These are phyloP conservation scores for Dioscorea zingiberensis DNA, from an alignment of 106 monocot genomes.

Conservation along the genomic window DNA sequence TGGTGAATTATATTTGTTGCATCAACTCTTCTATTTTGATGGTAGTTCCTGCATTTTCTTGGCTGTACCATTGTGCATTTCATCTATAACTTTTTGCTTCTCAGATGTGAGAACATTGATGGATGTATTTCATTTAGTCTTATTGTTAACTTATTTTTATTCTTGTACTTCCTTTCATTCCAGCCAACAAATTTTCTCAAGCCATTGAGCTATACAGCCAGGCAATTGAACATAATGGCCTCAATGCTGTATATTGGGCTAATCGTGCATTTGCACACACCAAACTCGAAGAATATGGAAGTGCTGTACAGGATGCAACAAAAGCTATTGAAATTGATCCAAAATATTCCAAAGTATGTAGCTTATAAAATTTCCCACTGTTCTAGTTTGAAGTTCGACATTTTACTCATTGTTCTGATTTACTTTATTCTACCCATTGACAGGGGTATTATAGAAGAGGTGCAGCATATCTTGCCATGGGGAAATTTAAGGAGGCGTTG, in stretches of 20 bases:
- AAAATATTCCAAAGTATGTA: constrained; percentile 79
- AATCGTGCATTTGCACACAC: constrained; percentile 96
- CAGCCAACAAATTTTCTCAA: constrained; percentile 87
- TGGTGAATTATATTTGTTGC: too few relatives aligned
- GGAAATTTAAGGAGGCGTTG: constrained; percentile 98
- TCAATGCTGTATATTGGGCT: constrained; percentile 94
- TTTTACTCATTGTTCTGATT: neutral
- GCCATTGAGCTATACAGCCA: constrained; percentile 85
- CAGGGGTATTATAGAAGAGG: constrained; percentile 97
- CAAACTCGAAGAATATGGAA: constrained; percentile 97
- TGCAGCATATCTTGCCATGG: constrained; percentile 92
- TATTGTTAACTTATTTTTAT: too few relatives aligned
- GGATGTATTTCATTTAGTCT: too few relatives aligned
- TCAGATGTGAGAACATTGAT: too few relatives aligned
- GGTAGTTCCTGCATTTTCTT: too few relatives aligned
- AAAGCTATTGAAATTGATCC: constrained; percentile 94
- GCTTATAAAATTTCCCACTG: too few relatives aligned
- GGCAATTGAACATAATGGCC: constrained; percentile 74
- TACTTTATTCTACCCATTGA: neutral
- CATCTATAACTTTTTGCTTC: too few relatives aligned
- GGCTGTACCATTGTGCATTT: too few relatives aligned
- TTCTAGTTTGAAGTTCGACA: too few relatives aligned
- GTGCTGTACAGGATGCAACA: constrained; percentile 86
- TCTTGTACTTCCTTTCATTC: constrained; percentile 1
- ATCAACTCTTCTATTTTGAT: too few relatives aligned